A percentile compares a stretch with the other conserved stretches of the same genome.
phyloP scores from a whole-genome alignment of 768 basidiomycete genomes.

The Kwoniella botswanensis region DNA sequence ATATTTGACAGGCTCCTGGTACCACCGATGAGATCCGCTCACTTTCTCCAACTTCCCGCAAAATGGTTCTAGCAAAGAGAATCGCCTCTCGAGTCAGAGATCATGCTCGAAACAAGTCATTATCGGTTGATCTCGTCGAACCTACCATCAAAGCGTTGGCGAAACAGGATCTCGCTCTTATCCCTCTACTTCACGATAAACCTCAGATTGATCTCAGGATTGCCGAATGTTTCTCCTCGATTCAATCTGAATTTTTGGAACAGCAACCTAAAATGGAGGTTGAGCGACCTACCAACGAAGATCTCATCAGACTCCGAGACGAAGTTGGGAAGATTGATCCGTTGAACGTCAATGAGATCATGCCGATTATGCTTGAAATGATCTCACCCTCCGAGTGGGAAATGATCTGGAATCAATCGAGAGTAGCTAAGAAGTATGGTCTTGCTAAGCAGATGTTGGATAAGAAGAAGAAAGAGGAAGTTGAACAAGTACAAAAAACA shows the following conservation, averaged over 20 bases:
- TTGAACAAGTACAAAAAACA: background rate
- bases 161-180: conserved; percentile 28
- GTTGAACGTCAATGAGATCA: conserved; percentile 26
- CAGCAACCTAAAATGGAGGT: background rate
- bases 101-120: conserved; percentile 4
- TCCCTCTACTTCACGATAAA: conserved; percentile 34
- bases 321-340: conserved; percentile 37
- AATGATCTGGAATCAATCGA: conserved; percentile 7
- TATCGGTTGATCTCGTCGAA: conserved; percentile 5
- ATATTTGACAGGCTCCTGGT: conserved; percentile 5
- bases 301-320: conserved; percentile 10
- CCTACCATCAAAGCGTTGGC: conserved; percentile 29
- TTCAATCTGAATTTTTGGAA: background rate
- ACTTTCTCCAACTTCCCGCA: conserved; percentile 28
- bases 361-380: conserved; percentile 22
- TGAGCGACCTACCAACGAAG: conserved; percentile 5
- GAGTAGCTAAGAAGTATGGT: conserved; percentile 26
- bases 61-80: conserved; percentile 19
- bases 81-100: conserved; percentile 18
- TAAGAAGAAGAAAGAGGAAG: background rate
- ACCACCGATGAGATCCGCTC: conserved; percentile 39
- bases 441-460: conserved; percentile 25
- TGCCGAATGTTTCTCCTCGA: conserved; percentile 22
- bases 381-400: conserved; percentile 19
- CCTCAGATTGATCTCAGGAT: conserved; percentile 27